Evolutionary conservation across 2,329 filamentous ascomycete genomes (phyloP), one percentile per base, ranked within the genome.

Genomic region (Pseudopyricularia cyperi): DNA sequence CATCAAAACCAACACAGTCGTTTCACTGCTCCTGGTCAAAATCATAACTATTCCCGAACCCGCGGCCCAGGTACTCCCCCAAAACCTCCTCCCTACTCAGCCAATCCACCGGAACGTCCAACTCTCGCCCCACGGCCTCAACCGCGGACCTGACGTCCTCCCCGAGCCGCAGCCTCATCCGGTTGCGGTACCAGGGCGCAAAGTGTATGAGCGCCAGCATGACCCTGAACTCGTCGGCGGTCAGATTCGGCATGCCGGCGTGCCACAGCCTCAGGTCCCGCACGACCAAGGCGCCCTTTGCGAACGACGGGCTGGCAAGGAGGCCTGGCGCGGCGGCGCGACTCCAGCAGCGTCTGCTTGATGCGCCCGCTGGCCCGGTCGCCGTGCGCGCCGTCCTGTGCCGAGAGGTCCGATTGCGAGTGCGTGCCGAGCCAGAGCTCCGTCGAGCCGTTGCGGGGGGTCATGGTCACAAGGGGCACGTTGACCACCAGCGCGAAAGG

Each of bases 251-350:
- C 73, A 81, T 80, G 0, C 79, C 80, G 0, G 77, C 78, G 60
- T 83, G 79, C 79, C 80, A 84, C 5, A 82, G 69, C 24, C 79
- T 66, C 51, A 83, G 61, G 59, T 83, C 80, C 2, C 81, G 69
- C 30, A 84, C 59, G 34, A 82, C 68, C 22, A 83, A 24, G 50
- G 53, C 53, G 42, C 80, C 78, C 57, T 77, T 33, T 79, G 34
- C 67, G 66, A 1, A 80, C 69, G 3, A 63, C 52, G 0, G 77
- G 75, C 57, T 81, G 77, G 11, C 70, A 44, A 7, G 39, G 39
- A 1, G 19, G 19, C n/a, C 39, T 26, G 3, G 3, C 22, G 3
- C 1, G 3, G 60, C 0, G 75, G 75, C 6, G 71, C 67, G 7
- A 70, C 62, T 2, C 66, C 0, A 79, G 57, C 2, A 71, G 59